Evolutionary conservation across 2,329 filamentous ascomycete species (phyloP).

Genomic region (Blumeria graminis): DNA sequence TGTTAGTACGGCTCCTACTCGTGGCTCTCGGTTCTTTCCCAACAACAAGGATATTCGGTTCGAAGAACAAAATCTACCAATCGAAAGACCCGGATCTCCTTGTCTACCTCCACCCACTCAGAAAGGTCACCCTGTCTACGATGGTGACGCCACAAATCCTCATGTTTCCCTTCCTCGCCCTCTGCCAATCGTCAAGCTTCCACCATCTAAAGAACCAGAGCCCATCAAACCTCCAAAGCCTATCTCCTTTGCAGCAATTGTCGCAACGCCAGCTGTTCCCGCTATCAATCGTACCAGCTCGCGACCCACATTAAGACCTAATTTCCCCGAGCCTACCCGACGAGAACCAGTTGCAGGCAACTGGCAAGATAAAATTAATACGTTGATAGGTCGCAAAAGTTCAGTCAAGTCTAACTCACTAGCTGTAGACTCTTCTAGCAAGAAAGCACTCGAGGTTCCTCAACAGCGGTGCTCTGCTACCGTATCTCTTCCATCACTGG

Average conservation of each 20-base stretch:
- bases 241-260: constrained; percentile 21
- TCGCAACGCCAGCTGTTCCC: constrained; percentile 14
- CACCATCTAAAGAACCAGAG: constrained; percentile 24
- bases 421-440: constrained; percentile 42
- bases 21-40: constrained; percentile 39
- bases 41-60: constrained; percentile 21
- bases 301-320: constrained; percentile 1
- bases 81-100: constrained; percentile 25
- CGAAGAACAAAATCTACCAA: constrained; percentile 17
- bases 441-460: constrained; percentile 36
- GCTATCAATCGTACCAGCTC: not conserved
- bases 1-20: constrained; percentile 20
- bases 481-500: constrained; percentile 36
- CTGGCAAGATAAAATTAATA: constrained; percentile 74
- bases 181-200: constrained; percentile 59
- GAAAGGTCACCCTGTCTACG: constrained; percentile 47
- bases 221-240: constrained; percentile 20
- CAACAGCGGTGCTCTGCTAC: constrained; percentile 26
- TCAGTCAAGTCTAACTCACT: constrained; percentile 32
- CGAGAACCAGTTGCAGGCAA: constrained; percentile 15
- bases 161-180: constrained; percentile 45
- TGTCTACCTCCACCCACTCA: constrained; percentile 50
- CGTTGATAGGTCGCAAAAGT: constrained; percentile 42
- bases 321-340: constrained; percentile 18
- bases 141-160: constrained; percentile 38